phyloP scores from a whole-genome alignment of 2,329 filamentous ascomycete species.

The Lasiodiplodia citricola region DNA sequence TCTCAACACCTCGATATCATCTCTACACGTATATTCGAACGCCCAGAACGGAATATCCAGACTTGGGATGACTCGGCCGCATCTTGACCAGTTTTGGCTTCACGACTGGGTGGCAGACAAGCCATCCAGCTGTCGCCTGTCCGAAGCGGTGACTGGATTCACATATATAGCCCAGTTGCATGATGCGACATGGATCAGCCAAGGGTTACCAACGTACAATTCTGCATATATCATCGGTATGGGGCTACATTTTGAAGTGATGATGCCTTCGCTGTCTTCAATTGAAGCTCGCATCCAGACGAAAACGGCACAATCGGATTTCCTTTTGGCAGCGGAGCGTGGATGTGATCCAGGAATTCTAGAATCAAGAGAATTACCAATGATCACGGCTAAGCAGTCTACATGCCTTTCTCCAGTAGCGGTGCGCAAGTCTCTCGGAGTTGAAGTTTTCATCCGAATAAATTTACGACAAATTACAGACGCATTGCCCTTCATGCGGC shows the following conservation, averaged over 20 bases:
- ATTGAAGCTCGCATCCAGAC: not conserved
- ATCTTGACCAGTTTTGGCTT: not conserved
- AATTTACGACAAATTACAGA: too few species aligned
- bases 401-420: too few species aligned
- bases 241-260: not conserved
- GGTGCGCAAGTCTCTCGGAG: not conserved
- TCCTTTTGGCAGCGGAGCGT: not conserved
- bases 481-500: not conserved
- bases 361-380: not conserved
- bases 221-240: not conserved
- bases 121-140: not conserved
- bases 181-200: too few species aligned
- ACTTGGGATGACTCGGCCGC: not conserved
- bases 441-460: not conserved
- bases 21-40: not conserved
- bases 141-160: not conserved
- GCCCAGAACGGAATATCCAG: not conserved
- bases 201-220: not conserved
- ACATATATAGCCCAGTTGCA: not conserved
- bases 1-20: not conserved
- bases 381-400: rapidly evolving
- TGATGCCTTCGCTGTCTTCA: not conserved
- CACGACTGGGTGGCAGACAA: not conserved
- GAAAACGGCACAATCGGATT: not conserved
- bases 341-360: too few species aligned